phyloP scores from a whole-genome alignment of 2,329 filamentous ascomycete species.

The Pseudodiploospora longispora region DNA sequence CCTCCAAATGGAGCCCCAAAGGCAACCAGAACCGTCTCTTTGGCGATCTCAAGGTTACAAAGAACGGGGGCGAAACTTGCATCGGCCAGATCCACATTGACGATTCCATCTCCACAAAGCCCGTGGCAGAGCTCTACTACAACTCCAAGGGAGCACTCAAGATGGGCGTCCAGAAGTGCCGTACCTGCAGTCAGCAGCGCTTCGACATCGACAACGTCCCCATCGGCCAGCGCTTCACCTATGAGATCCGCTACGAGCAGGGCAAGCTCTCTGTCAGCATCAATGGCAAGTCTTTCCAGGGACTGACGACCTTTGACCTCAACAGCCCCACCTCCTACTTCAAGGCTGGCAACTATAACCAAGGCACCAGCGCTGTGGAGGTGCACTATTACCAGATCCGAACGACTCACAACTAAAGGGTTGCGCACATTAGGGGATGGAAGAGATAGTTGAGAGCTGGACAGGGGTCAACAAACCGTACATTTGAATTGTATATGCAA shows the following conservation, averaged over 20 bases:
- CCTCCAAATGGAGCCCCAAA: constrained; percentile 24
- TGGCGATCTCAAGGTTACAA: constrained; percentile 20
- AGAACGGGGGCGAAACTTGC: constrained; percentile 27
- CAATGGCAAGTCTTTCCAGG: constrained; percentile 18
- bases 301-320: constrained; percentile 19
- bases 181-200: constrained; percentile 21
- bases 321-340: constrained; percentile 26
- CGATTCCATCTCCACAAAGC: constrained; percentile 27
- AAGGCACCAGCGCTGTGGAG: constrained; percentile 19
- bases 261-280: constrained; percentile 23
- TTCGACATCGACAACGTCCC: constrained; percentile 23
- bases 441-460: too few relatives aligned
- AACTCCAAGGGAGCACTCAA: constrained; percentile 23
- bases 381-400: constrained; percentile 15
- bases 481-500: too few relatives aligned
- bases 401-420: constrained; percentile 6
- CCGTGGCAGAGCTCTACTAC: constrained; percentile 32
- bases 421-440: too few relatives aligned
- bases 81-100: constrained; percentile 33
- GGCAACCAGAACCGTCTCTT: constrained; percentile 8
- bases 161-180: constrained; percentile 29
- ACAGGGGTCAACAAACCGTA: too few relatives aligned
- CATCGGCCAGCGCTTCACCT: constrained; percentile 25
- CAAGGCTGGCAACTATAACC: constrained; percentile 31
- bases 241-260: constrained; percentile 29